These are phyloP conservation scores for Candida gigantensis DNA, from an alignment of 1,139 yeast species.

Conservation along the genomic window DNA sequence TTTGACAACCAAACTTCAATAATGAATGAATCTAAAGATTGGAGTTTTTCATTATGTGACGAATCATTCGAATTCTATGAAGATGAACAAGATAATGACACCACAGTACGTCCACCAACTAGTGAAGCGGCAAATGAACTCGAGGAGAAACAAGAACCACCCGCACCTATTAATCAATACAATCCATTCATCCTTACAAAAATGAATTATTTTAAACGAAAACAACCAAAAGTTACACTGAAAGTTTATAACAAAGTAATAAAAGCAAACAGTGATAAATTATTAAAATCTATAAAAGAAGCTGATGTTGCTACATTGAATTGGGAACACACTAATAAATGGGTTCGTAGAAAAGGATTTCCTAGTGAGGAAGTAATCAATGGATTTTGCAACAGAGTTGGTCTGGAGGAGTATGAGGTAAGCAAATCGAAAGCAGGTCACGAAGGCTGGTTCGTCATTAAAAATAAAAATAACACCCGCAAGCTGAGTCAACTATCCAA, in stretches of 20 bases:
- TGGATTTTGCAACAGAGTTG: slow-evolving; percentile 1
- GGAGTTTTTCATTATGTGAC: slow-evolving; percentile 16
- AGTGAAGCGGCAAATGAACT: background rate
- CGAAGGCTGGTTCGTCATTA: slow-evolving; percentile 2
- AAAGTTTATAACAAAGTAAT: slow-evolving; percentile 6
- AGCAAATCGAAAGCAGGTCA: background rate
- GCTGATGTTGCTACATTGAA: slow-evolving; percentile 1
- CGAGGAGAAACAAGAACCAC: slow-evolving; percentile 2
- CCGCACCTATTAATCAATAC: slow-evolving; percentile 9
- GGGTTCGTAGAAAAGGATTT: slow-evolving; percentile 14
- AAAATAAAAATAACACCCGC: background rate
- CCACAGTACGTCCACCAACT: background rate
- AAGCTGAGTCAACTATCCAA: background rate
- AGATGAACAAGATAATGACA: slow-evolving; percentile 1
- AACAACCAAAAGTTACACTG: slow-evolving; percentile 5
- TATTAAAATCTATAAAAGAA: background rate
- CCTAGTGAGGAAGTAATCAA: slow-evolving; percentile 9
- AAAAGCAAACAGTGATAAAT: background rate
- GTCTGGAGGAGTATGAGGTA: background rate
- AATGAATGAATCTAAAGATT: slow-evolving; percentile 7
- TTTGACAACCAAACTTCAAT: background rate
- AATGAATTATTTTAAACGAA: slow-evolving; percentile 14
- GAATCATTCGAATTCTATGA: slow-evolving; percentile 7
- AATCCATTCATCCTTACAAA: slow-evolving; percentile 15
- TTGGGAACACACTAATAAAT: slow-evolving; percentile 9